Evolutionary conservation across 345 rosid genomes (phyloP), one percentile per base, ranked within the genome.

Genomic region (Euclidium syriacum): DNA sequence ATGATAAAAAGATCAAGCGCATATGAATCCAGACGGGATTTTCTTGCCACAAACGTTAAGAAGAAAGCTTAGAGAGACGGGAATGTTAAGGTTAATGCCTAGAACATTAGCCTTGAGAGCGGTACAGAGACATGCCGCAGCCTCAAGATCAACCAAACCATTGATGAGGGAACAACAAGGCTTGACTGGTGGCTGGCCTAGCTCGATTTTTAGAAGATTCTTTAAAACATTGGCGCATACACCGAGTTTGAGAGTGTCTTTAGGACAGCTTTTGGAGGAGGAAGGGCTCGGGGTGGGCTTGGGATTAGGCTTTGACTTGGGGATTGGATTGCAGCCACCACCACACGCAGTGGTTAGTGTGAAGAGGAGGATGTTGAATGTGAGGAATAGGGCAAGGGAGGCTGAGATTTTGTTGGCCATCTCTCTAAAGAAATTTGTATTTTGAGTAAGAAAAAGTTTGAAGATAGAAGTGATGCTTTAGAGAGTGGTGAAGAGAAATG

Each of bases 71-170:
- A 84, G 74, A 7, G 85, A 65, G 44, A 86, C 55, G 3, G 95
- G 85, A 64, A 84, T 30, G 30, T 82, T 74, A 33, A 84, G 65
- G 70, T 82, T 71, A 65, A 76, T 72, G 4, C 90, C 86, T 16
- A 79, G 62, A 25, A 84, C 27, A 32, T 65, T 77, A 52, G 86
- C 88, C 22, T 68, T 84, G 22, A 87, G 71, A 29, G 80, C 83
- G 9, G 86, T 80, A 73, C 90, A 82, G 15, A 87, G 86, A 74
- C 88, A 87, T 29, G 76, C 66, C 1, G 95, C 86, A 3, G 88
- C 95, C 17, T 87, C 90, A 6, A 80, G 75, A 66, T 82, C 81
- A 49, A 14, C 85, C 19, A 84, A 75, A 12, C 80, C 83, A 3
- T 67, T 58, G 41, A 87, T 38, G 32, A 87, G 79, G 47, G 74